These are phyloP conservation scores for Eruca vesicaria DNA, from an alignment of 441 rosid species.

Conservation along the genomic window DNA sequence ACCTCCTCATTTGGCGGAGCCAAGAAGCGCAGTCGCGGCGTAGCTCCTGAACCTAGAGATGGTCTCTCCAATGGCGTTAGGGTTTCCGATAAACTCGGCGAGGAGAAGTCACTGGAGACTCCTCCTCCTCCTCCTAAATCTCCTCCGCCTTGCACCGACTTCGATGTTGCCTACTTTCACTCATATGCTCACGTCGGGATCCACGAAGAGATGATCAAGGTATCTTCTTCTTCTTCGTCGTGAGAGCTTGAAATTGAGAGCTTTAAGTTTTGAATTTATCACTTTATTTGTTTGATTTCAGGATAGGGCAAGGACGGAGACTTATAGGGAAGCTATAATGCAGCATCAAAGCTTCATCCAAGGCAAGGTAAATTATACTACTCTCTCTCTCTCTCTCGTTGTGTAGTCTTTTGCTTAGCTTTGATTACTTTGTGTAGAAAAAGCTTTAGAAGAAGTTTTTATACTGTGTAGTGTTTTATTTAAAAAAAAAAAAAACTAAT, in stretches of 20 bases:
- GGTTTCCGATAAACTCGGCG: constrained; percentile 33
- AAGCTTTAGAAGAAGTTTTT: too few species aligned
- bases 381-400: background rate
- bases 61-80: constrained; percentile 32
- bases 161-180: constrained; percentile 86
- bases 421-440: constrained; percentile 1
- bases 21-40: constrained; percentile 35
- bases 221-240: background rate
- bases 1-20: constrained; percentile 23
- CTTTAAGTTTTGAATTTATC: too few species aligned
- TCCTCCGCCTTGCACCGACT: constrained; percentile 82
- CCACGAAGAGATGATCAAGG: constrained; percentile 98
- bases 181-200: constrained; percentile 94
- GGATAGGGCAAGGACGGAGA: constrained; percentile 84
- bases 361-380: constrained; percentile 95
- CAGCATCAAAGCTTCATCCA: constrained; percentile 76
- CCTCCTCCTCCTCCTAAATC: constrained; percentile 51
- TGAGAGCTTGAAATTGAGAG: background rate
- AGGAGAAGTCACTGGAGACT: constrained; percentile 28
- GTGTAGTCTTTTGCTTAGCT: background rate
- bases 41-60: constrained; percentile 30
- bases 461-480: too few species aligned
- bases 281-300: constrained; percentile 23
- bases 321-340: constrained; percentile 77
- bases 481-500: too few species aligned